These are phyloP conservation scores for Pouteria glomerata DNA, from an alignment of 148 eudicot genomes.

Conservation along the genomic window DNA sequence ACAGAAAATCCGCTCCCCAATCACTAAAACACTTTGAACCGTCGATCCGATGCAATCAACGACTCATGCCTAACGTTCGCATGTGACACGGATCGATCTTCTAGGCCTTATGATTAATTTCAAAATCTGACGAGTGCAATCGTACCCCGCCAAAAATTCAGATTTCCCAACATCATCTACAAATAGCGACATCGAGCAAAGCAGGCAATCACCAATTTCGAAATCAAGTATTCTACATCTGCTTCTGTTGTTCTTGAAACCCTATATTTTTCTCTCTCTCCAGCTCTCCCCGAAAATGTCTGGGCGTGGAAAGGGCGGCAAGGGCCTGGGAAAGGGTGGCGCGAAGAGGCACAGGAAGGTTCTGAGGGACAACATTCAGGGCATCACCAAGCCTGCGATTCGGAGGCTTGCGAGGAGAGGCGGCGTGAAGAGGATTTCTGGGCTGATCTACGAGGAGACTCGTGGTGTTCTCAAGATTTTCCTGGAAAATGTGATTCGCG, in stretches of 20 bases:
- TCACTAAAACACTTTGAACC: not conserved
- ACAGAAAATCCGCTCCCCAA: not conserved
- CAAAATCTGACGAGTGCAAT: not conserved
- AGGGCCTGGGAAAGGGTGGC: slow-evolving; percentile 41
- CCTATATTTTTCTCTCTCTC: not conserved
- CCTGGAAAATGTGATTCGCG: slow-evolving; percentile 35
- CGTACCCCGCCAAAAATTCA: not conserved
- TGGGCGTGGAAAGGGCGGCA: slow-evolving; percentile 41
- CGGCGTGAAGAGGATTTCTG: slow-evolving; percentile 37
- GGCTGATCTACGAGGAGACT: slow-evolving; percentile 37
- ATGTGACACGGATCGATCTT: slow-evolving; percentile 9
- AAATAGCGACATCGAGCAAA: not conserved
- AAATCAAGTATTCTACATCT: not conserved
- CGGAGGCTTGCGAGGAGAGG: slow-evolving; percentile 34
- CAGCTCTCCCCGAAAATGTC: slow-evolving; percentile 22
- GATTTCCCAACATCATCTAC: not conserved
- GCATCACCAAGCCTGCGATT: slow-evolving; percentile 40
- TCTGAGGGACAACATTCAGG: slow-evolving; percentile 34
- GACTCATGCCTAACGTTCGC: not conserved
- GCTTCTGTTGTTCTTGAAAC: not conserved
- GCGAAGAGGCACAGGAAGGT: slow-evolving; percentile 36
- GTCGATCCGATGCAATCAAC: slow-evolving; percentile 10
- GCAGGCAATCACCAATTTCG: not conserved
- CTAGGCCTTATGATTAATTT: slow-evolving; percentile 3
- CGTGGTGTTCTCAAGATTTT: slow-evolving; percentile 37